A percentile compares a stretch with the other conserved stretches of the same genome.
Evolutionary conservation across 78 protist genomes (phyloP).

Genomic region (Reticulomyxa filosa): DNA sequence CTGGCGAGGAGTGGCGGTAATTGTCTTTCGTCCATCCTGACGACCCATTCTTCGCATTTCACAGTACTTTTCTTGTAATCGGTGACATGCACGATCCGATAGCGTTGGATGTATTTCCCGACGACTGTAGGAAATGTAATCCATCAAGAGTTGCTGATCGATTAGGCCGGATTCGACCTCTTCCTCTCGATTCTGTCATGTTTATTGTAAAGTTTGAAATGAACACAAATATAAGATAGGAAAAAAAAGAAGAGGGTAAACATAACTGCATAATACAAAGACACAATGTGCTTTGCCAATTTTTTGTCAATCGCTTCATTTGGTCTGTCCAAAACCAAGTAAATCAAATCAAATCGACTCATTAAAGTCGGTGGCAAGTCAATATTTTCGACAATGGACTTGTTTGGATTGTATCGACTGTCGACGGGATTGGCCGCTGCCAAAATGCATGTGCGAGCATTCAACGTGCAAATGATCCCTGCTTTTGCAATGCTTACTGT

Average conservation of each 20-base stretch:
- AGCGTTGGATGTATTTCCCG: constrained; percentile 39
- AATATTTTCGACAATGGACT: constrained; percentile 84
- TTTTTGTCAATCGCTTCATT: constrained; percentile 49
- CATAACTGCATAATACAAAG: constrained; percentile 33
- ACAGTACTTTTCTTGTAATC: constrained; percentile 46
- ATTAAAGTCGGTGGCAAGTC: constrained; percentile 81
- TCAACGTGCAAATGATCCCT: constrained; percentile 77
- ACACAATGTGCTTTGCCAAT: constrained; percentile 71
- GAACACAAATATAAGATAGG: neutral
- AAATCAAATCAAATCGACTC: constrained; percentile 83
- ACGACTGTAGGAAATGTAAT: constrained; percentile 69
- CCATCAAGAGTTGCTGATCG: constrained; percentile 14
- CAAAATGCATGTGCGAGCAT: constrained; percentile 86
- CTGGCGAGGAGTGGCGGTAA: constrained; percentile 93
- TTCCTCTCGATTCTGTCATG: neutral
- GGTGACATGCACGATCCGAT: constrained; percentile 48
- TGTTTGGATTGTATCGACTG: constrained; percentile 55
- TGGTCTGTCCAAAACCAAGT: constrained; percentile 73
- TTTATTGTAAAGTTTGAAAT: neutral
- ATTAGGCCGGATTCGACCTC: neutral
- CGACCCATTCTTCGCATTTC: constrained; percentile 17
- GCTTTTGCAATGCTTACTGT: constrained; percentile 99
- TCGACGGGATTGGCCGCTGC: constrained; percentile 97
- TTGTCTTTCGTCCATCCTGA: constrained; percentile 26
- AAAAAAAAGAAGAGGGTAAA: neutral